Evolutionary conservation across 2,329 filamentous ascomycete species (phyloP).

Genomic region (Venturia oleaginea): DNA sequence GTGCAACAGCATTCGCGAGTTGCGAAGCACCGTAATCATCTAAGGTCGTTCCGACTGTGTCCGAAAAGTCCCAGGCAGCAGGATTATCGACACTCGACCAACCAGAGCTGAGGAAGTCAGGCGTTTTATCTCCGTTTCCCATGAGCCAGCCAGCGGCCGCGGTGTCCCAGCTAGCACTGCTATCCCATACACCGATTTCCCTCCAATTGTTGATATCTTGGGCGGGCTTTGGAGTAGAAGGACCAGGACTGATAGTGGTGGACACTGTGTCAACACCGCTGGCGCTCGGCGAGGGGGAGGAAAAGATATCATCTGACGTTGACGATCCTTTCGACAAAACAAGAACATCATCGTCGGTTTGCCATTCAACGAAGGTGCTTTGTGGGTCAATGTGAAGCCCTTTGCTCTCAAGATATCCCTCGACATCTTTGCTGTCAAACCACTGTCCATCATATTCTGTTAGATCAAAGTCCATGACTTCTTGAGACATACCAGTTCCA

Average conservation of each 20-base stretch:
- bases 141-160: slow-evolving; percentile 12
- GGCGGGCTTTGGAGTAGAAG: not conserved
- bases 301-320: slow-evolving; percentile 6
- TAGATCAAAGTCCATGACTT: slow-evolving; percentile 39
- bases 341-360: slow-evolving; percentile 36
- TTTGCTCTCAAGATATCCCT: slow-evolving; percentile 58
- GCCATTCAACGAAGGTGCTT: slow-evolving; percentile 51
- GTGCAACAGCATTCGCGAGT: not conserved
- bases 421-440: slow-evolving; percentile 68
- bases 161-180: not conserved
- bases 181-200: slow-evolving; percentile 11
- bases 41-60: slow-evolving; percentile 17
- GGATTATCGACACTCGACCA: slow-evolving; percentile 1
- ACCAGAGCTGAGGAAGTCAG: not conserved
- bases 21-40: not conserved
- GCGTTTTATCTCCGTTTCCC: slow-evolving; percentile 9
- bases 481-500: slow-evolving; percentile 5
- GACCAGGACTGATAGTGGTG: not conserved
- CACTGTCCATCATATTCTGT: slow-evolving; percentile 64
- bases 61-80: slow-evolving; percentile 19
- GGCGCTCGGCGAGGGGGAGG: slow-evolving; percentile 2
- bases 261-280: not conserved
- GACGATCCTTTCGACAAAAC: not conserved
- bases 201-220: not conserved
- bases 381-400: slow-evolving; percentile 54